Base-by-base conservation (phyloP, 2,329 filamentous ascomycete species). In the Cryphonectria carpinicola region DNA sequence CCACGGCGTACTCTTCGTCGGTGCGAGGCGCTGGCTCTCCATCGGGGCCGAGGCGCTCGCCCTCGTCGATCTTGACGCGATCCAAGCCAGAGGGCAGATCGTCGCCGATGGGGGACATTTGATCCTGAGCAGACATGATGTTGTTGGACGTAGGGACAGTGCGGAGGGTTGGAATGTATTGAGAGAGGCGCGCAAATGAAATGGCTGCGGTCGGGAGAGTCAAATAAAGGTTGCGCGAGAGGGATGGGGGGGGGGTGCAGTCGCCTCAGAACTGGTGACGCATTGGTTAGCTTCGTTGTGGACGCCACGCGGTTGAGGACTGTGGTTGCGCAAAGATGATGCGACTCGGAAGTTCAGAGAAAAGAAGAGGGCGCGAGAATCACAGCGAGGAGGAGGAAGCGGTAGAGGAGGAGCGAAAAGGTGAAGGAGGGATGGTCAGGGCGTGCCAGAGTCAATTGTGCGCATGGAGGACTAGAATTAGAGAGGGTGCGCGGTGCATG, bases 1-100 rank as follows among this genome's bases (percentile, higher is more conserved):
- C 90, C 81, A 94, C 90, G 66, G 94, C 94, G 80, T 99, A 99
- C 82, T 99, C 96, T 81, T 98, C 95, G 77, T 99, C 96, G 71
- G 95, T 97, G 85, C 95, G 96, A 77, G 94, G 95, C 72, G 89
- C 88, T 73, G 89, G 88, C 77, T 95, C 93, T 75, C 93, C 92
- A 76, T 96, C 92, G 65, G 90, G 89, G 64, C 89, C 90, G 68
- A 92, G 84, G 61, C 81, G 80, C 74, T 88, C 86, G 67, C 85
- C 85, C 70, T 92, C 91, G 67, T 87, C 86, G 75, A 93, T 80
- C 80, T 90, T 90, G 73, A 93, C 83, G 76, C 90, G 89, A 75
- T 92, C 89, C 80, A 92, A 83, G 72, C 83, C 81, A 68, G 92
- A 89, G 73, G 82, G 78, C 74, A 92, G 81, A 70, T 89, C 88